Percentiles rank a stretch among this genome's conserved stretches.
Conservation (phyloP, 768 basidiomycete species). For the Naganishia kalamii region DNA sequence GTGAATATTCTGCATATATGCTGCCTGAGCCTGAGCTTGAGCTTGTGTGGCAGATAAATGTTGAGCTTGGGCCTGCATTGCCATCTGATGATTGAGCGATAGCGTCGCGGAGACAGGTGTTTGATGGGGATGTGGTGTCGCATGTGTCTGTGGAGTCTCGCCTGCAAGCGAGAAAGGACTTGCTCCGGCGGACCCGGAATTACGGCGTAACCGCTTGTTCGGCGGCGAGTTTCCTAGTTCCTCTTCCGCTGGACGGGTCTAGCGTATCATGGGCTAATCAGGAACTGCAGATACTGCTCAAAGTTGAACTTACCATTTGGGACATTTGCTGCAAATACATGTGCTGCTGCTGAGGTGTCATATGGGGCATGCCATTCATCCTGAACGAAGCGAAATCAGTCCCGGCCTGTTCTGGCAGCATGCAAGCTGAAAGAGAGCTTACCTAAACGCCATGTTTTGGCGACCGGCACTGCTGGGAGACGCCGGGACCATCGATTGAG, state of each 20-base stretch:
- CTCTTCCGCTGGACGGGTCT: constrained; percentile 6
- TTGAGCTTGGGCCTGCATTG: constrained; percentile 18
- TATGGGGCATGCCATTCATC: constrained; percentile 18
- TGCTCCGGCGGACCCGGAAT: constrained; percentile 22
- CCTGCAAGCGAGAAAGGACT: constrained; percentile 9
- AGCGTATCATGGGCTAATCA: background rate
- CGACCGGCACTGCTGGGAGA: background rate
- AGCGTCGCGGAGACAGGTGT: constrained; percentile 6
- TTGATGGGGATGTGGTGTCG: constrained; percentile 17
- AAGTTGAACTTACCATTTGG: background rate
- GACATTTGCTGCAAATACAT: constrained; percentile 8
- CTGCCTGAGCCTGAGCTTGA: constrained; percentile 13
- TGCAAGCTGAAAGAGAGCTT: too few relatives aligned
- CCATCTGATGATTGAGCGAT: constrained; percentile 16
- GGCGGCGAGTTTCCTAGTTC: constrained; percentile 19
- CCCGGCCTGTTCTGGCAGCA: too few relatives aligned
- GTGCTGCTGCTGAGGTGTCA: constrained; percentile 23
- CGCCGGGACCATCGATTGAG: background rate
- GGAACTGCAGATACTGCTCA: background rate
- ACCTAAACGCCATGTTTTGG: constrained; percentile 1
- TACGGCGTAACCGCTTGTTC: constrained; percentile 18
- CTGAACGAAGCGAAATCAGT: too few relatives aligned
- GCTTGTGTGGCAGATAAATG: constrained; percentile 17
- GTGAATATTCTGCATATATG: constrained; percentile 14
- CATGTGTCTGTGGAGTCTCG: constrained; percentile 19